A percentile compares a stretch with the other conserved stretches of the same genome.
phyloP scores from a whole-genome alignment of 148 eudicot species.

The Diospyros lotus region DNA sequence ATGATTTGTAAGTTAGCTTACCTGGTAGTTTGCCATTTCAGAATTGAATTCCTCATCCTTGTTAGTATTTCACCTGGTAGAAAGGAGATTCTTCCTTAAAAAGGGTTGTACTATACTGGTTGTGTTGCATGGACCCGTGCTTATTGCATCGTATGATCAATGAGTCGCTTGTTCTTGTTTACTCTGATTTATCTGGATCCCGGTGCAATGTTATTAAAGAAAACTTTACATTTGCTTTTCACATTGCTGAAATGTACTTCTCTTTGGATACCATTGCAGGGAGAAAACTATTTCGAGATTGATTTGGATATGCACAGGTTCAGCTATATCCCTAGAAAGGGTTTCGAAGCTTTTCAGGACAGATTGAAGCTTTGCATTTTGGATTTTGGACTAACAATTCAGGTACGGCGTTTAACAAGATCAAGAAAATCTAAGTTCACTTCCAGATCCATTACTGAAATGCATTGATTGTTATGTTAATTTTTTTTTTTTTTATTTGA shows the following conservation, averaged over 20 bases:
- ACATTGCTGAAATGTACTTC: no score
- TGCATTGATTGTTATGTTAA: background rate
- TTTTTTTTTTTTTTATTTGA: background rate
- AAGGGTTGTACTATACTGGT: no score
- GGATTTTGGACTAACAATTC: constrained; percentile 89
- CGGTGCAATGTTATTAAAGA: no score
- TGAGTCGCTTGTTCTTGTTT: no score
- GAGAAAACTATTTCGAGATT: constrained; percentile 85
- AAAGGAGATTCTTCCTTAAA: no score
- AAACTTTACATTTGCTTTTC: background rate
- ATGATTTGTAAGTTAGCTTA: no score
- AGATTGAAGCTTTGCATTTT: constrained; percentile 66
- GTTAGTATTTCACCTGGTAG: no score
- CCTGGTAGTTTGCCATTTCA: no score
- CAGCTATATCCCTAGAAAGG: constrained; percentile 81
- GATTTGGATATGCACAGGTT: constrained; percentile 94
- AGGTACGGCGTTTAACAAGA: constrained; percentile 40
- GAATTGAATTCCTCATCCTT: no score
- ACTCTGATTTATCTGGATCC: no score
- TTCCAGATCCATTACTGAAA: background rate
- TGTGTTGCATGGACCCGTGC: no score
- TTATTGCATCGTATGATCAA: no score
- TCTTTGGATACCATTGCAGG: constrained; percentile 31
- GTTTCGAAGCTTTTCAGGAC: constrained; percentile 77
- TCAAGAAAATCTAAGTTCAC: background rate